Evolutionary conservation across 2,329 filamentous ascomycete species (phyloP).

Genomic region (Ploettnerulaceae sp.): DNA sequence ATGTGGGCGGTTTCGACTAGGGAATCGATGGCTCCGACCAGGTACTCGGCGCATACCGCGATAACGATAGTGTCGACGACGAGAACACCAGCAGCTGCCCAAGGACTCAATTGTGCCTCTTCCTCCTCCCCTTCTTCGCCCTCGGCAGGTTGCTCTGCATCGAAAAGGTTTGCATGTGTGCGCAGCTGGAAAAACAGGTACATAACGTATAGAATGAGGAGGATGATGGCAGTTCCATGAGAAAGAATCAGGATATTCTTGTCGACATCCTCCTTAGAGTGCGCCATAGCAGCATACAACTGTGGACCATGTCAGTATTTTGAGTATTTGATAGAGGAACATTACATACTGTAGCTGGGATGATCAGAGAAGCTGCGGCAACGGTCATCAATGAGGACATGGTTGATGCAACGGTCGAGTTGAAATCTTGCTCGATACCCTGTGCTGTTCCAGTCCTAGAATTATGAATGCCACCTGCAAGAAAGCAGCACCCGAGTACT

Average conservation of each 20-base stretch:
- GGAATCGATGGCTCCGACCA: slow-evolving; percentile 70
- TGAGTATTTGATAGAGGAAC: neutral
- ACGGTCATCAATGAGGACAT: slow-evolving; percentile 69
- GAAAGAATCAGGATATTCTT: slow-evolving; percentile 66
- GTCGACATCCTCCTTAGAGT: slow-evolving; percentile 40
- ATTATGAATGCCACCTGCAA: slow-evolving; percentile 65
- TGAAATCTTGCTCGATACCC: slow-evolving; percentile 65
- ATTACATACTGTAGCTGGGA: slow-evolving; percentile 60
- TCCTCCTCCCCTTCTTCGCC: slow-evolving; percentile 21
- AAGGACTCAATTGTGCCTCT: slow-evolving; percentile 22
- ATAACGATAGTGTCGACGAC: slow-evolving; percentile 66
- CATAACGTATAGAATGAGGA: slow-evolving; percentile 68
- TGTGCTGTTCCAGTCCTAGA: slow-evolving; percentile 29
- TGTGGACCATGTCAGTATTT: neutral
- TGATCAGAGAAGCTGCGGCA: slow-evolving; percentile 71
- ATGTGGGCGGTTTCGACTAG: slow-evolving; percentile 66
- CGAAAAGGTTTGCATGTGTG: slow-evolving; percentile 71
- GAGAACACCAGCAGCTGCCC: slow-evolving; percentile 47
- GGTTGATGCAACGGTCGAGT: slow-evolving; percentile 72
- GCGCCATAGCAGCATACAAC: slow-evolving; percentile 44
- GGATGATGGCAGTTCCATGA: slow-evolving; percentile 73
- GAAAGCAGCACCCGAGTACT: slow-evolving; percentile 76
- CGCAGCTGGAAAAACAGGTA: slow-evolving; percentile 75
- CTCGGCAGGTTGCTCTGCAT: slow-evolving; percentile 42
- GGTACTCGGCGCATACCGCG: slow-evolving; percentile 69